Base-by-base conservation (phyloP, 306 rosid species). In the Trifolium fragiferum region DNA sequence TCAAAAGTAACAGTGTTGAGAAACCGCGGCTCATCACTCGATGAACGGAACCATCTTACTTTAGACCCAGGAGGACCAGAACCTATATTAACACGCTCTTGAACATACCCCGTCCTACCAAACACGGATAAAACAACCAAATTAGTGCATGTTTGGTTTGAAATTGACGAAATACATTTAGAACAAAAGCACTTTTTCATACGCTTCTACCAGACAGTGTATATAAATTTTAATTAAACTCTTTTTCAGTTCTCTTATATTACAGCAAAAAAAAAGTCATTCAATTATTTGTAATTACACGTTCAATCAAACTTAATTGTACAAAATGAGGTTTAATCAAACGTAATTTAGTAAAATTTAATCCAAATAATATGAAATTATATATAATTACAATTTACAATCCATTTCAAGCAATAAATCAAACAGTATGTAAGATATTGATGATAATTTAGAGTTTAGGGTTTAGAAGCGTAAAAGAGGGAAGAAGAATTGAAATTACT, bases 11-110 rank as follows among this genome's bases (percentile, higher is more conserved):
- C 84, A 2, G 97, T 90, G 81, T 92, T 90, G 71, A 92, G 85
- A 70, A 84, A 90, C 82, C 97, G 88, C 0, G 92, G 82, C 66
- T 90, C 93, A n/a, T 84, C 46, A 84, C 96, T 94, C 10, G 87
- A 49, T 25, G 99, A 94, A 33, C 99, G 87, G 82, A 92, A 94
- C 99, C 99, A 94, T 75, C 90, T 84, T 10, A 88, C 84, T 60
- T 89, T 92, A 1, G 99, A 92, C 41, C 99, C 96, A 5, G 99
- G 97, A 27, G 99, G 97, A 8, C 97, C 96, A 54, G 93, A 87
- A 15, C 99, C 99, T 38, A 94, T 89, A 79, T 90, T 86, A 80
- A 92, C 97, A 73, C 66, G 81, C 70, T 94, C 99, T 83, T 90
- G 96, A 88, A 90, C 97, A 89, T 84, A 89, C 1, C 90, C 90